A percentile compares a stretch with the other conserved stretches of the same genome.
Evolutionary conservation across 2,329 filamentous ascomycete genomes (phyloP).

Genomic region (Septoria linicola): DNA sequence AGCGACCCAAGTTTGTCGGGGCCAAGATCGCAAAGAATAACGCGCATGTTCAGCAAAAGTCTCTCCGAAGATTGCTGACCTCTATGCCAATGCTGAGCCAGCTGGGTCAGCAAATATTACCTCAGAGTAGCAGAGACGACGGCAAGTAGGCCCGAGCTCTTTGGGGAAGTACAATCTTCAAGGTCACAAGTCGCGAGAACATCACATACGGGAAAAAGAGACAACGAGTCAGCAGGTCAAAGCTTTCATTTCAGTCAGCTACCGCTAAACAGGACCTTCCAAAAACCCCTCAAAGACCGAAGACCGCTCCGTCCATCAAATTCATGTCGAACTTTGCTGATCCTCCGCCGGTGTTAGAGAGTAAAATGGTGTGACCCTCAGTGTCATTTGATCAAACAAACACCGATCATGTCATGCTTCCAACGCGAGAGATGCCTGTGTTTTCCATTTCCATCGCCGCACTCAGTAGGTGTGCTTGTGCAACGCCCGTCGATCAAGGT

Average conservation of each 20-base stretch:
- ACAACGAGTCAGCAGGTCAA: slow-evolving; percentile 5
- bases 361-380: slow-evolving; percentile 15
- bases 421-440: slow-evolving; percentile 21
- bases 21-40: too few species aligned
- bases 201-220: too few species aligned
- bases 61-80: too few species aligned
- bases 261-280: slow-evolving; percentile 19
- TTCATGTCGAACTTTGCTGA: slow-evolving; percentile 5
- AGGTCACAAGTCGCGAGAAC: too few species aligned
- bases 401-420: slow-evolving; percentile 21
- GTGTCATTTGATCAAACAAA: slow-evolving; percentile 11
- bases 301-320: slow-evolving; percentile 13
- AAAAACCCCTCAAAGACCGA: slow-evolving; percentile 31
- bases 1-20: too few species aligned
- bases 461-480: slow-evolving; percentile 19
- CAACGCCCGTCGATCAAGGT: slow-evolving; percentile 23
- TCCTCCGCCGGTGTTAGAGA: slow-evolving; percentile 35
- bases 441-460: slow-evolving; percentile 18
- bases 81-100: too few species aligned
- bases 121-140: too few species aligned
- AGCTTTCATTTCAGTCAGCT: slow-evolving; percentile 24
- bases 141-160: too few species aligned
- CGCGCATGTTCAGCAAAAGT: too few species aligned
- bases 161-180: too few species aligned
- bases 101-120: too few species aligned